phyloP scores from a whole-genome alignment of 495 filamentous ascomycete genomes.

The Collariella sp. region DNA sequence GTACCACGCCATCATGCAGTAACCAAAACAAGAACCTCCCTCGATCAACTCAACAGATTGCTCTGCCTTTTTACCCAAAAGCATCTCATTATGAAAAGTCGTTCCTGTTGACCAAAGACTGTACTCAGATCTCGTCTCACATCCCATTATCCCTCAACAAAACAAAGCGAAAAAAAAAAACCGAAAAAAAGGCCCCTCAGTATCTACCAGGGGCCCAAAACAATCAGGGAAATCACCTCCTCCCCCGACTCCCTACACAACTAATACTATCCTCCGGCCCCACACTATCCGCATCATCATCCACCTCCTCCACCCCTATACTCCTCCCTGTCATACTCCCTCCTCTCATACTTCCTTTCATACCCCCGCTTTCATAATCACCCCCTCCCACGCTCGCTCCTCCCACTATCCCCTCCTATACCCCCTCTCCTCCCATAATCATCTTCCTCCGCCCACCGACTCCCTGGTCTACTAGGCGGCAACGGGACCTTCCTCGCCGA shows the following conservation, averaged over 20 bases:
- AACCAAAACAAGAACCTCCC: no score
- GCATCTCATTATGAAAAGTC: no score
- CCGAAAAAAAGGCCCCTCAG: background rate
- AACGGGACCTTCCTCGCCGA: conserved; percentile 3
- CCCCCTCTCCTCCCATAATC: no score
- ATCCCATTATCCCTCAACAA: background rate
- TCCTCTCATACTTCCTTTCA: background rate
- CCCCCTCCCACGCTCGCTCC: conserved; percentile 23
- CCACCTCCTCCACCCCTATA: background rate
- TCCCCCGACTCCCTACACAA: conserved; percentile 46
- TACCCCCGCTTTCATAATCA: conserved; percentile 23
- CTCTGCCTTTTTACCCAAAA: no score
- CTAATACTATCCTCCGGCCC: conserved; percentile 61
- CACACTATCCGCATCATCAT: conserved; percentile 35
- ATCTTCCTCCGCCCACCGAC: background rate
- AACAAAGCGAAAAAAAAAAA: no score
- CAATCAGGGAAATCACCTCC: background rate
- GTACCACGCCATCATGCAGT: no score
- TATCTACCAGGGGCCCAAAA: background rate
- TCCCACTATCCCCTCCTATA: conserved; percentile 25
- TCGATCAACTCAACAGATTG: no score
- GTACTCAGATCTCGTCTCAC: no score
- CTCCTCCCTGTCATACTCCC: no score
- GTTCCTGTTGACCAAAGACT: no score
- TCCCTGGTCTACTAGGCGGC: background rate